Evolutionary conservation across 495 filamentous ascomycete genomes (phyloP), one percentile per base, ranked within the genome.

Genomic region (Neurospora sp.): DNA sequence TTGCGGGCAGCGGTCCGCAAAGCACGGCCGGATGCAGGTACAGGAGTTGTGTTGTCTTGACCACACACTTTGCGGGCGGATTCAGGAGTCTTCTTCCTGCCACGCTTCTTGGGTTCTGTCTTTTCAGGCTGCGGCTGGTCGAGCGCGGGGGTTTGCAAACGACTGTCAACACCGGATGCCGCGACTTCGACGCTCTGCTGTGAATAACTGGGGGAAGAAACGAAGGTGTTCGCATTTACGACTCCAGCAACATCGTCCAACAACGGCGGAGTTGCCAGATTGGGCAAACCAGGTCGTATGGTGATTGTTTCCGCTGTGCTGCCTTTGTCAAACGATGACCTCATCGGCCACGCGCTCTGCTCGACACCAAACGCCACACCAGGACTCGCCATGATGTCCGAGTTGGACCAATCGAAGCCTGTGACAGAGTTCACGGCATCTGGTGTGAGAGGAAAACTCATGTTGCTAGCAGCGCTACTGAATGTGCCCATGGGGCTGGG

Each of bases 1-100:
- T 39, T 73, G 35, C 76, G 73, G 16, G 76, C 41, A 27, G 76
- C 76, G 23, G 76, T 77, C 9, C 76, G 71, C 40, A 77, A 39
- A 6, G 66, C 41, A 8, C 39, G 62, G 31, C 38, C 23, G 11
- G 54, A 66, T 35, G 54, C 54, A 66, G 27, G 27, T 37, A 35
- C 54, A 18, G 27, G 54, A 31, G 12, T 9, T 31, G 54, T 27
- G 23, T 14, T 35, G 12, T 66, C 54, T 66, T 66, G 54, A 9
- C 54, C 27, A 66, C 54, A 66, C 54, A 66, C 54, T 37, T 35
- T 35, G 54, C 54, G 54, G 54, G 27, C 54, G 14, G 27, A 66
- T 37, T 66, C 54, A 18, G 54, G 54, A 35, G 54, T 66, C 54
- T 66, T 66, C 27, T 66, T 66, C 31, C 54, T 66, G 27, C 27